phyloP scores from a whole-genome alignment of 2,329 filamentous ascomycete genomes.

The Fusarium sp. region DNA sequence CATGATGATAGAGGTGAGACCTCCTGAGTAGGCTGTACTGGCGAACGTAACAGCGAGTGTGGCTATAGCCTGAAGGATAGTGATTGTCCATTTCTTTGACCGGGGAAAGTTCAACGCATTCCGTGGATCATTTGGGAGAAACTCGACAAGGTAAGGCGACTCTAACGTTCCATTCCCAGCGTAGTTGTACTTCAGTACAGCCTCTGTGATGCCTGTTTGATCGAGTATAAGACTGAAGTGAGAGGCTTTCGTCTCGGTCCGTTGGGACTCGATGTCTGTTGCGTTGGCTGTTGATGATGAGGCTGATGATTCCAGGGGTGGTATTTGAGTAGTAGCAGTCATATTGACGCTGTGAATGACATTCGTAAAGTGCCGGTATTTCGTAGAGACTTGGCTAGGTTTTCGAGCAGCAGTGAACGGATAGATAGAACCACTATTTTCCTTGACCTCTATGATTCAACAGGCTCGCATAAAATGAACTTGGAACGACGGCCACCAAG shows the following conservation, averaged over 20 bases:
- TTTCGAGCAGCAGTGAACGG: background rate
- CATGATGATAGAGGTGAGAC: constrained; percentile 62
- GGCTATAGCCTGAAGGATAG: constrained; percentile 70
- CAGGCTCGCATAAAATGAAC: background rate
- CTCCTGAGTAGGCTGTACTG: constrained; percentile 74
- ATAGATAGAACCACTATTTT: background rate
- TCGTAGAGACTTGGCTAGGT: background rate
- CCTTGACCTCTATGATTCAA: background rate
- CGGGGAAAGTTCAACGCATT: constrained; percentile 72
- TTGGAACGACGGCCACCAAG: background rate
- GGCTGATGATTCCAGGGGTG: constrained; percentile 32
- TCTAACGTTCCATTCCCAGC: constrained; percentile 71
- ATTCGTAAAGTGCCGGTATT: background rate
- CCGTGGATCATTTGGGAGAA: constrained; percentile 72
- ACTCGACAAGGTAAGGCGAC: constrained; percentile 75
- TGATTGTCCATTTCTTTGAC: constrained; percentile 73
- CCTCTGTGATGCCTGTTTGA: constrained; percentile 67
- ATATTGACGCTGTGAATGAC: constrained; percentile 4
- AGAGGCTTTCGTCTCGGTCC: constrained; percentile 49
- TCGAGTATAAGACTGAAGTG: constrained; percentile 67
- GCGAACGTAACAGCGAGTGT: constrained; percentile 77
- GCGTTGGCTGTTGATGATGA: constrained; percentile 39
- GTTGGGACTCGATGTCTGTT: constrained; percentile 57
- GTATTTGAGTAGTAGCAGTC: constrained; percentile 33
- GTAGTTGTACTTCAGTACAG: constrained; percentile 67